phyloP scores from a whole-genome alignment of 2,329 filamentous ascomycete species.

The Penicillium sp. region DNA sequence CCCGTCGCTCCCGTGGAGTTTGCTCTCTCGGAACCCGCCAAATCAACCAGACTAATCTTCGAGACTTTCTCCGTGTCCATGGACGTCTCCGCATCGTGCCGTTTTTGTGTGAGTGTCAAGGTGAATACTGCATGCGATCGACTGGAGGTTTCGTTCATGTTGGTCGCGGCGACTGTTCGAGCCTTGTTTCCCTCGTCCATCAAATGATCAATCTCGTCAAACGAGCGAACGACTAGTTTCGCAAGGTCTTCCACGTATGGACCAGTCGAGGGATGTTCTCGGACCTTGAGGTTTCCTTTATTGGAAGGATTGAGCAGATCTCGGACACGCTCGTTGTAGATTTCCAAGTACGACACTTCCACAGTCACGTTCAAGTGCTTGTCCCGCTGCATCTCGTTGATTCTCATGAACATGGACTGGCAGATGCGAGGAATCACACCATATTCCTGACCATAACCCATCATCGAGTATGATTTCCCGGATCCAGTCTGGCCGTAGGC shows the following conservation, averaged over 20 bases:
- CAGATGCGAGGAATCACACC: conserved; percentile 97
- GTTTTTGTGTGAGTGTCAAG: conserved; percentile 88
- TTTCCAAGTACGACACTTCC: conserved; percentile 97
- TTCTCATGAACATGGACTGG: conserved; percentile 93
- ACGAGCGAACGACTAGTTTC: conserved; percentile 87
- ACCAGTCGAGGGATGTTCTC: conserved; percentile 94
- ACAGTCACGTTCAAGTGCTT: conserved; percentile 80
- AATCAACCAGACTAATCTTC: conserved; percentile 94
- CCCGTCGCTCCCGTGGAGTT: conserved; percentile 96
- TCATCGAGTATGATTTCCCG: conserved; percentile 99
- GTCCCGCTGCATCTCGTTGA: conserved; percentile 64
- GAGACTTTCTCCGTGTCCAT: conserved; percentile 98
- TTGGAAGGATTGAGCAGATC: conserved; percentile 92
- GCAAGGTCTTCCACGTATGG: conserved; percentile 97
- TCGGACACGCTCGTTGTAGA: conserved; percentile 96
- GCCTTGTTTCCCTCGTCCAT: conserved; percentile 99
- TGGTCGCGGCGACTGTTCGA: conserved; percentile 92
- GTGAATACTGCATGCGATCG: conserved; percentile 98
- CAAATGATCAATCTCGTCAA: conserved; percentile 90
- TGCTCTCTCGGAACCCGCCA: conserved; percentile 94
- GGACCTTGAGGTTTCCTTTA: conserved; percentile 92
- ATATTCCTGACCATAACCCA: conserved; percentile 94
- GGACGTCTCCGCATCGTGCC: conserved; percentile 81
- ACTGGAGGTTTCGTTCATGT: conserved; percentile 99
- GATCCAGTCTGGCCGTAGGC: conserved; percentile 98